Percentiles rank a stretch among this genome's conserved stretches.
These are phyloP conservation scores for Zanthoxylum bungeanum DNA, from an alignment of 345 rosid species.

Conservation along the genomic window DNA sequence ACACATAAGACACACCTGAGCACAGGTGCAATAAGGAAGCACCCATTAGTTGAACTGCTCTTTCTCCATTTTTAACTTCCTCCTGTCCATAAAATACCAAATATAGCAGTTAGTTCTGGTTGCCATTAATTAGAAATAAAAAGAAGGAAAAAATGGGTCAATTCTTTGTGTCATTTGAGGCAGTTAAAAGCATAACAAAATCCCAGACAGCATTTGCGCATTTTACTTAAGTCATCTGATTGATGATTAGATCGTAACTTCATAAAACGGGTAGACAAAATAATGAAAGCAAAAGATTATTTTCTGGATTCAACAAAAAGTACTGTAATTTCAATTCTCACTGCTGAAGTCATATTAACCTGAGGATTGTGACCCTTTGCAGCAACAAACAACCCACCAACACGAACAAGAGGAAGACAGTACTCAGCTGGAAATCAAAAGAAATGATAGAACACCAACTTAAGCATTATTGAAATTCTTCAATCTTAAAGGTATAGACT, in stretches of 20 bases:
- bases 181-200: background rate
- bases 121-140: background rate
- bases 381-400: constrained; percentile 92
- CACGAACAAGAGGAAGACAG: constrained; percentile 90
- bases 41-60: constrained; percentile 71
- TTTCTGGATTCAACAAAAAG: background rate
- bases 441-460: constrained; percentile 9
- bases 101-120: background rate
- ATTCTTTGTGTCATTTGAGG: background rate
- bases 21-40: constrained; percentile 58
- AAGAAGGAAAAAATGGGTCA: background rate
- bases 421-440: constrained; percentile 68
- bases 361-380: constrained; percentile 95
- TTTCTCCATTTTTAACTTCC: constrained; percentile 67
- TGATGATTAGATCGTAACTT: background rate
- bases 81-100: constrained; percentile 37
- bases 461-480: constrained; percentile 10
- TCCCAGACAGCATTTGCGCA: background rate
- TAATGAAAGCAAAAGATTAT: background rate
- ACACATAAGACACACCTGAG: constrained; percentile 39
- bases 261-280: background rate
- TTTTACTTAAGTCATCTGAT: background rate
- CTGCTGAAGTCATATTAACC: constrained; percentile 29
- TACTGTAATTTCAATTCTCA: background rate
- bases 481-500: constrained; percentile 1